phyloP scores from a whole-genome alignment of 2,329 filamentous ascomycete species.

The Pyrenochaeta sp. region DNA sequence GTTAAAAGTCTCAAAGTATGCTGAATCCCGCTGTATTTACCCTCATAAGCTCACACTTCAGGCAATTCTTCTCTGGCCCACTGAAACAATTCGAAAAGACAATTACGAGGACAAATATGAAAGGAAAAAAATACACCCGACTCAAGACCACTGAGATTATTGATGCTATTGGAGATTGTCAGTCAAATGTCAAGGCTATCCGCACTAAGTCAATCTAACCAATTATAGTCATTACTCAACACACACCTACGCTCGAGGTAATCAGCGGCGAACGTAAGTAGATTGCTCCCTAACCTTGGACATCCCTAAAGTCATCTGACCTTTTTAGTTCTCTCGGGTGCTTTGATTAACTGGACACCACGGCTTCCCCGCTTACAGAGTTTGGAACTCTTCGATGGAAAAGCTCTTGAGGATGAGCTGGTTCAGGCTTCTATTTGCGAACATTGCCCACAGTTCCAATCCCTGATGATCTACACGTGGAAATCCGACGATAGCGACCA shows the following conservation, averaged over 20 bases:
- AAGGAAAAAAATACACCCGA: slow-evolving; percentile 39
- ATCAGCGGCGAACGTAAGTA: slow-evolving; percentile 61
- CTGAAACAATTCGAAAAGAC: slow-evolving; percentile 53
- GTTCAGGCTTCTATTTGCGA: slow-evolving; percentile 62
- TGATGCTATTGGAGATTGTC: slow-evolving; percentile 58
- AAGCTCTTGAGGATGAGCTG: slow-evolving; percentile 63
- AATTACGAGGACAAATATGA: slow-evolving; percentile 27
- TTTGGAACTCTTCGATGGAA: slow-evolving; percentile 68
- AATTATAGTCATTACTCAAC: slow-evolving; percentile 53
- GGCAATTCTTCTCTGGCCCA: slow-evolving; percentile 60
- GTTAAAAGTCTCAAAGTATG: slow-evolving; percentile 63
- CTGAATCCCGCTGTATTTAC: slow-evolving; percentile 23
- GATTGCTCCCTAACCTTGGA: neutral
- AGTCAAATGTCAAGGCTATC: slow-evolving; percentile 8
- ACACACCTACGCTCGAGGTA: slow-evolving; percentile 63
- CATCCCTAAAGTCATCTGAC: slow-evolving; percentile 11
- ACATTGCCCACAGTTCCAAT: slow-evolving; percentile 67
- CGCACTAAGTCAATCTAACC: slow-evolving; percentile 18
- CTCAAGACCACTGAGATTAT: slow-evolving; percentile 54
- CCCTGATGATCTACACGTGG: slow-evolving; percentile 66
- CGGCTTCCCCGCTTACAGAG: slow-evolving; percentile 64
- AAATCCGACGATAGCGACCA: slow-evolving; percentile 60
- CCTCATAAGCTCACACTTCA: no score
- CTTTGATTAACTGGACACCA: slow-evolving; percentile 66
- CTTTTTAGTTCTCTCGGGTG: slow-evolving; percentile 55